Percentiles rank a stretch among this genome's conserved stretches.
phyloP scores from a whole-genome alignment of 2,329 filamentous ascomycete species.

The Hypomyces perniciosus region DNA sequence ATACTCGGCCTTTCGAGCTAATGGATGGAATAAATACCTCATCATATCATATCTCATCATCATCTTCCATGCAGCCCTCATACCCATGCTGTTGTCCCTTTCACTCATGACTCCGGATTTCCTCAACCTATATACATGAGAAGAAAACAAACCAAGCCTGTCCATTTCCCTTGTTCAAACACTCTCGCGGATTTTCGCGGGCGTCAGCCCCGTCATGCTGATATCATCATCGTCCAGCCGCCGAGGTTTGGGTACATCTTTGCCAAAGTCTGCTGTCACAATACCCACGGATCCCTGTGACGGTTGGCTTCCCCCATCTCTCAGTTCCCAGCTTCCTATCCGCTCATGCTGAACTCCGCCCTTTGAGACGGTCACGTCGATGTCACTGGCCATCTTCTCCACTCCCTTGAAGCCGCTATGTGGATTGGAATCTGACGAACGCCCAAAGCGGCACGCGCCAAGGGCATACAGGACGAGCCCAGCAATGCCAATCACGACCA shows the following conservation, averaged over 20 bases:
- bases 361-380: conserved; percentile 35
- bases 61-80: not conserved
- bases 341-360: conserved; percentile 39
- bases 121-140: not conserved
- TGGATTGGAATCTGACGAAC: conserved; percentile 10
- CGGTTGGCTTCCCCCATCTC: conserved; percentile 15
- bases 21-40: too few relatives aligned
- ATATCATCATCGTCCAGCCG: conserved; percentile 21
- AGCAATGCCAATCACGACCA: conserved; percentile 30
- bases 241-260: conserved; percentile 3
- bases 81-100: not conserved
- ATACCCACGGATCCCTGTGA: conserved; percentile 17
- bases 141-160: not conserved
- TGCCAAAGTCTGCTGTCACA: conserved; percentile 19
- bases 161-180: conserved; percentile 22
- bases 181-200: conserved; percentile 34
- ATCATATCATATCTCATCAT: not conserved
- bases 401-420: conserved; percentile 37
- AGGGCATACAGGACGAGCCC: conserved; percentile 27
- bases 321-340: conserved; percentile 46
- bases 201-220: conserved; percentile 30
- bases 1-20: too few relatives aligned
- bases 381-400: conserved; percentile 39
- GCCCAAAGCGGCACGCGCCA: conserved; percentile 28
- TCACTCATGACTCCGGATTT: not conserved